Evolutionary conservation across 164 flowering plant species (phyloP), one percentile per base, ranked within the genome.

Genomic region (Litsea cubeba): DNA sequence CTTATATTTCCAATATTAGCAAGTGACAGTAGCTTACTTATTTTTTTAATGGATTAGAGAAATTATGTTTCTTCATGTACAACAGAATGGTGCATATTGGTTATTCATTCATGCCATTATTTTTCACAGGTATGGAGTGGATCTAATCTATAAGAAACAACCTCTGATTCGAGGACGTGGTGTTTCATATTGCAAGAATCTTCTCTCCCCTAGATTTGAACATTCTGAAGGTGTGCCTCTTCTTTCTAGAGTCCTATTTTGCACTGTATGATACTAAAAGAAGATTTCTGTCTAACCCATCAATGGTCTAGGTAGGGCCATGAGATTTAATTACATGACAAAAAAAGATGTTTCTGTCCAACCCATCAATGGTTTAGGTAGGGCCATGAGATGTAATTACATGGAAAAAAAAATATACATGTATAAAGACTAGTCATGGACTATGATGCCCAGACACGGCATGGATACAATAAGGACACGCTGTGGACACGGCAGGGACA

Each of bases 171-270:
- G 93, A 85, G 94, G 91, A 26, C 97, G 98, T 60, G 99, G 99
- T 80, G 99, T 96, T 76, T 96, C 99, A 72, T 88, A 91, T 78
- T 96, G 98, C 92, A 96, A 96, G 84, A 92, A 96, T 84, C 95
- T 96, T 70, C 84, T 96, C 66, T 94, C 98, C 50, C 99, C 99
- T n/a, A 86, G 99, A 65, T 96, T 94, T 85, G 98, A 91, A 77
- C 91, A 87, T 82, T 85, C 94, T 32, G 97, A 90, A 78, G 92
- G 97, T 91, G 82, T 49, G 63, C 24, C 35, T 54, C 50, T 51
- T 15, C 12, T 20, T 50, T 25, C 32, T 28, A 3, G n/a, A 46
- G 17, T 70, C 60, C 68, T 69, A 26, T 20, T 28, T 25, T 54
- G 60, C 2, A 5, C 20, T 40, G n/a, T 54, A 20, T 20, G 60